These are phyloP conservation scores for Ochromonas danica DNA, from an alignment of 108 stramenopile species.

Conservation along the genomic window DNA sequence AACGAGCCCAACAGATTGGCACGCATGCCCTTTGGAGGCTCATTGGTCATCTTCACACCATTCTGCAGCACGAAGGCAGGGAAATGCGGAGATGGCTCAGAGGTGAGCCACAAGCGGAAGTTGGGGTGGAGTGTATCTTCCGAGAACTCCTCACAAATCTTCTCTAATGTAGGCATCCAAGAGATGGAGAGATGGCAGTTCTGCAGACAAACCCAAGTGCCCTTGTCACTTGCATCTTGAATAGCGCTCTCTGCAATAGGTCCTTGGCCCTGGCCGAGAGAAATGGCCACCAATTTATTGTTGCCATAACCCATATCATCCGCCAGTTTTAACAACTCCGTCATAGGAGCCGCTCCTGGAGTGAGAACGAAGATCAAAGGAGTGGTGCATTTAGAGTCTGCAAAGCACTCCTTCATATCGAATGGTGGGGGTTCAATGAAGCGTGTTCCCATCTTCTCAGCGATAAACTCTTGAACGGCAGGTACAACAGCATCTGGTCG, in stretches of 20 bases:
- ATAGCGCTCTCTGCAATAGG: conserved; percentile 57
- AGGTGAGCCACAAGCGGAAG: conserved; percentile 67
- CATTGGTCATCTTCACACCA: conserved; percentile 65
- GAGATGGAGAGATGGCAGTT: conserved; percentile 63
- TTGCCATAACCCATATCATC: conserved; percentile 51
- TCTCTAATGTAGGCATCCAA: conserved; percentile 65
- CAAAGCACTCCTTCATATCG: conserved; percentile 54
- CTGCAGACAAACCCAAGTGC: conserved; percentile 66
- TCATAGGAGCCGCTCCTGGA: conserved; percentile 65
- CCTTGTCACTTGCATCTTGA: conserved; percentile 51
- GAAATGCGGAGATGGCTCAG: conserved; percentile 59
- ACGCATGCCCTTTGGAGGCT: conserved; percentile 67
- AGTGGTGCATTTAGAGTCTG: conserved; percentile 53
- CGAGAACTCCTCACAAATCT: conserved; percentile 58
- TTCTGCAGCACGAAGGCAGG: conserved; percentile 61
- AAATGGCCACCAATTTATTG: conserved; percentile 48
- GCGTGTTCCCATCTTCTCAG: conserved; percentile 49
- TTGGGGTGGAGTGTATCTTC: conserved; percentile 53
- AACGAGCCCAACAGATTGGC: conserved; percentile 54
- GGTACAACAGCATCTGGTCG: conserved; percentile 59
- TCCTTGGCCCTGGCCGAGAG: conserved; percentile 63
- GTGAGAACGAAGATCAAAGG: conserved; percentile 64
- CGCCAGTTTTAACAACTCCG: conserved; percentile 57
- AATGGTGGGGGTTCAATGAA: conserved; percentile 64
- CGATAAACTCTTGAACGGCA: conserved; percentile 53